Evolutionary conservation across 169 alveolate species (phyloP).

Genomic region (Plasmodium blacklocki): DNA sequence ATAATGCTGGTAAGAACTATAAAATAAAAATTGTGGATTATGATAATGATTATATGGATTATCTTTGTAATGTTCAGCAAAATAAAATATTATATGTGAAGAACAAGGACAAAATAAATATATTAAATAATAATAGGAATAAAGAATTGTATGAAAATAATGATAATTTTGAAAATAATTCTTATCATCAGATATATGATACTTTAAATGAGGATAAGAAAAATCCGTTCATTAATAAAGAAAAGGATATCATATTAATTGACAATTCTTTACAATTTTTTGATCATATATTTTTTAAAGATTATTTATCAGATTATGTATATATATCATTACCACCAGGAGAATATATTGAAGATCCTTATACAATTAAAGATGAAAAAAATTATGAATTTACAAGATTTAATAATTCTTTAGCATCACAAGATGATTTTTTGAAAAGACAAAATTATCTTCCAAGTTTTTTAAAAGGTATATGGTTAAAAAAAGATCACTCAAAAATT

Average conservation of each 20-base stretch:
- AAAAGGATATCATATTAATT: slow-evolving; percentile 31
- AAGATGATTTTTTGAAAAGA: slow-evolving; percentile 63
- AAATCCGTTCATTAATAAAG: slow-evolving; percentile 19
- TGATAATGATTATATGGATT: slow-evolving; percentile 55
- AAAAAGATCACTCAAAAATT: slow-evolving; percentile 77
- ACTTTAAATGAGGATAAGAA: slow-evolving; percentile 21
- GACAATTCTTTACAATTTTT: slow-evolving; percentile 63
- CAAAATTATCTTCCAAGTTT: slow-evolving; percentile 59
- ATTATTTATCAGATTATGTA: slow-evolving; percentile 75
- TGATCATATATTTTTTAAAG: slow-evolving; percentile 75
- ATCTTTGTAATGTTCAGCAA: slow-evolving; percentile 34
- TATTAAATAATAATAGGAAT: not conserved
- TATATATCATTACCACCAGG: slow-evolving; percentile 79
- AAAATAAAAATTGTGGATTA: slow-evolving; percentile 55
- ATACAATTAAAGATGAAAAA: slow-evolving; percentile 69
- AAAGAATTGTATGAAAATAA: not conserved
- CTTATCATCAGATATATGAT: slow-evolving; percentile 11
- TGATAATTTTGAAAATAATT: not conserved
- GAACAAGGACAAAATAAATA: not conserved
- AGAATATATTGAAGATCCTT: slow-evolving; percentile 70
- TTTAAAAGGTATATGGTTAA: slow-evolving; percentile 79
- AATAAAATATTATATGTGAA: slow-evolving; percentile 35
- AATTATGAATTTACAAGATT: slow-evolving; percentile 73
- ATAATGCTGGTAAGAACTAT: not conserved
- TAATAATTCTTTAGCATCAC: slow-evolving; percentile 57